Percentiles rank a stretch among this genome's conserved stretches.
phyloP scores from a whole-genome alignment of 495 filamentous ascomycete species.

The Penicillium pulvis region DNA sequence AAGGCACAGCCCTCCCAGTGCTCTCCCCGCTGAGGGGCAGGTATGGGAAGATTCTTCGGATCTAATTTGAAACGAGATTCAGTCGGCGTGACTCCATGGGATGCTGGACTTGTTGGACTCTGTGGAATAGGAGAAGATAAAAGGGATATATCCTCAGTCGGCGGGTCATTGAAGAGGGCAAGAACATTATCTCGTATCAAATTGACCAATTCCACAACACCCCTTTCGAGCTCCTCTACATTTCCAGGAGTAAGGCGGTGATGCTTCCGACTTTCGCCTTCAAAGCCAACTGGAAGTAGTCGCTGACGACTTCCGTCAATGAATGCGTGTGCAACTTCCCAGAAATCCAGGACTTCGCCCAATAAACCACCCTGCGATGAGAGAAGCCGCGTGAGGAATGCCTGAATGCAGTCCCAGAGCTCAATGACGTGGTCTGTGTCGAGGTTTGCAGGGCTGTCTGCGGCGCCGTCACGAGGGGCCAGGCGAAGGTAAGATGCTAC shows the following conservation, averaged over 20 bases:
- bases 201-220: slow-evolving; percentile 75
- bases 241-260: slow-evolving; percentile 77
- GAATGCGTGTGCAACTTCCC: slow-evolving; percentile 89
- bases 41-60: slow-evolving; percentile 72
- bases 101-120: slow-evolving; percentile 68
- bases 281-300: slow-evolving; percentile 77
- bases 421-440: slow-evolving; percentile 80
- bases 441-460: slow-evolving; percentile 55
- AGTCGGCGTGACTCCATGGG: slow-evolving; percentile 48
- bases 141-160: slow-evolving; percentile 84
- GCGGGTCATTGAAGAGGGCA: slow-evolving; percentile 83
- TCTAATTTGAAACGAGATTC: slow-evolving; percentile 80
- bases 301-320: slow-evolving; percentile 83
- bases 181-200: slow-evolving; percentile 77
- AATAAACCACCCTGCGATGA: slow-evolving; percentile 75
- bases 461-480: slow-evolving; percentile 61
- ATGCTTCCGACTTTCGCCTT: slow-evolving; percentile 80
- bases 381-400: slow-evolving; percentile 67
- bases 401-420: slow-evolving; percentile 82
- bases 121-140: slow-evolving; percentile 77
- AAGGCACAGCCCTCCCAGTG: slow-evolving; percentile 94
- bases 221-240: slow-evolving; percentile 71
- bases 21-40: slow-evolving; percentile 73
- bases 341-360: slow-evolving; percentile 88
- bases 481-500: slow-evolving; percentile 74